A percentile compares a stretch with the other conserved stretches of the same genome.
Conservation (phyloP, 78 protist genomes). For the Creolimax fragrantissima region DNA sequence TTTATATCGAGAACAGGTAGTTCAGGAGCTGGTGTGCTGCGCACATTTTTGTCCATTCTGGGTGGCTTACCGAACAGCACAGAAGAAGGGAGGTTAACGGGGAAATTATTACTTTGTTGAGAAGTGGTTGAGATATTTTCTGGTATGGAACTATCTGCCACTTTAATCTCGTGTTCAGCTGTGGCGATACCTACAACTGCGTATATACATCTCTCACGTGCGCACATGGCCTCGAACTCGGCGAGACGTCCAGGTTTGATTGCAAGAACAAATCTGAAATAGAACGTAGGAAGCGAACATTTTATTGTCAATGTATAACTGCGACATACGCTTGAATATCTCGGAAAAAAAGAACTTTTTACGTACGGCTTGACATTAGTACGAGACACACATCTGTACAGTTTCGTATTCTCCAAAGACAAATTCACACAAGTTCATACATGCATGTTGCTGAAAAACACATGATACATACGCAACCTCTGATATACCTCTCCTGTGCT, state of each 20-base stretch:
- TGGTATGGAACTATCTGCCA: neutral
- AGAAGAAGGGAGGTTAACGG: conserved; percentile 30
- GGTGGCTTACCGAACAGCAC: conserved; percentile 47
- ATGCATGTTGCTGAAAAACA: too few species aligned
- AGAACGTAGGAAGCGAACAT: too few species aligned
- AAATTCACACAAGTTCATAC: too few species aligned
- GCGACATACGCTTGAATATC: too few species aligned
- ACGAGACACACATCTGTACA: too few species aligned
- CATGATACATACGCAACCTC: neutral
- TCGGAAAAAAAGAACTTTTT: too few species aligned
- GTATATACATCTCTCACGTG: conserved; percentile 38
- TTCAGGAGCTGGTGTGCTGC: neutral
- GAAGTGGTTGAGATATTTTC: neutral
- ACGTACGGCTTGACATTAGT: too few species aligned
- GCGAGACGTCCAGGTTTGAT: neutral
- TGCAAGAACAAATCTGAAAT: conserved; percentile 17
- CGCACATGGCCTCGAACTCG: conserved; percentile 32
- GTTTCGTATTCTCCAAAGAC: too few species aligned
- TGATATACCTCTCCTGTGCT: conserved; percentile 5
- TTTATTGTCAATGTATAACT: too few species aligned
- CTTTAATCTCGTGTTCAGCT: neutral
- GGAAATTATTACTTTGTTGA: neutral
- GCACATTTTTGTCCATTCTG: conserved; percentile 6
- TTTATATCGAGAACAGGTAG: neutral
- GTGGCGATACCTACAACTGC: conserved; percentile 39